Evolutionary conservation across 192 early-diverging fungal genomes (phyloP), one percentile per base, ranked within the genome.

Genomic region (Podila horticola): DNA sequence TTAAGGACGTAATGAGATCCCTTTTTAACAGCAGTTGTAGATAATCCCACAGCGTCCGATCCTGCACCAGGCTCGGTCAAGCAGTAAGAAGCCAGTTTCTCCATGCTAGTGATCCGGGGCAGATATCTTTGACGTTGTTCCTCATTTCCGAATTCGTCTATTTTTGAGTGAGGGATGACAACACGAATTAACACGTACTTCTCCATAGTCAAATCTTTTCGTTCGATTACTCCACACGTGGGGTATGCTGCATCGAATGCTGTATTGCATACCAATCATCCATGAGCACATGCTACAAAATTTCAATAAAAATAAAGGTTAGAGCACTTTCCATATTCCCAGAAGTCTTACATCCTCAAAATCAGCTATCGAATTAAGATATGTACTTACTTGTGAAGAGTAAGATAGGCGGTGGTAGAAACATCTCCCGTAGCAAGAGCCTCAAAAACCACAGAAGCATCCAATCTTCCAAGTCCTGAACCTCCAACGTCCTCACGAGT

Each of bases 41-140:
- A 74, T 9, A 93, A 83, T 29, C 84, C 86, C 12, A 83, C 88
- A 36, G 92, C 92, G 74, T 93, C 92, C 7, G 90, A 89, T 12
- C 97, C 97, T n/a, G 96, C 91, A 31, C 90, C 92, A 49, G 96
- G 93, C 81, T 98, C 97, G 24, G 94, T 92, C 45, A 98, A 85
- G 86, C 95, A 94, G 88, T 97, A 97, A 69, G 90, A 96, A 36
- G 96, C 96, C 63, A 97, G 85, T 41, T 92, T 86, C 68, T 92
- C 88, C 89, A 89, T 81, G 20, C 91, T 91, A 11, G 95, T 90
- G 28, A 97, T 83, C 61, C 83, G 82, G 11, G 95, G 90, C 58
- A 97, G 86, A 83, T 95, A 97, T 55, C 88, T 89, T 67, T 82
- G 73, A 24, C 75, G 72, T 57, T 88, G 83, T 59, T 84, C 81